Base-by-base conservation (phyloP, 371 early-diverging fungal genomes). In the Parasitella parasitica region DNA sequence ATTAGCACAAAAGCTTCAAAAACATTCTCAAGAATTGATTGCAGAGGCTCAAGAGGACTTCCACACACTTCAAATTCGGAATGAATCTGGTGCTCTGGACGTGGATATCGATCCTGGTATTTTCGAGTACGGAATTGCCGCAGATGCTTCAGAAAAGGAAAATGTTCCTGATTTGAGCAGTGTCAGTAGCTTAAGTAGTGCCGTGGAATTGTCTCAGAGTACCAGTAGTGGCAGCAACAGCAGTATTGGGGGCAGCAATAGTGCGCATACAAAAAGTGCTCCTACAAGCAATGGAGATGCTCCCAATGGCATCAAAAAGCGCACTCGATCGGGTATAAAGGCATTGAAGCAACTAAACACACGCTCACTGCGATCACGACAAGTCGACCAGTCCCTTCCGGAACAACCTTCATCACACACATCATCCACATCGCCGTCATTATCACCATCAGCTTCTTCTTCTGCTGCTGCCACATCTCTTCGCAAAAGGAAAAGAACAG, bases 1-100 rank as follows among this genome's bases (percentile, higher is more conserved):
- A 38, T 66, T 87, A 1, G 96, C 94, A 0, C 73, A 74, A 27
- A 66, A 77, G 26, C 59, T 87, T 22, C 62, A 78, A 32, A 77
- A 73, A 43, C 57, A 67, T 11, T 63, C 78, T 1, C 60, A 70
- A 20, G 70, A 70, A 11, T 57, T 82, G 2, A 46, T 85, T 35
- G 55, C 37, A 16, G 64, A 77, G 41, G 84, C 85, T 6, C 63
- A 69, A 22, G 39, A 58, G 20, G 81, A 78, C 12, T 85, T 77
- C 57, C 64, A 66, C 6, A 57, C 51, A 3, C 50, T 87, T 16
- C 63, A 74, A 6, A 63, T 83, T 16, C 63, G 70, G 20, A 61
- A 69, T 69, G 59, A 69, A 69, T 77, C 20, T 71, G 84, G 85
- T 24, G 73, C 83, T 6, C 38, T 86, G 26, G 72, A 81, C 26